phyloP scores from a whole-genome alignment of 257 asterid genomes.

The Scutellaria baicalensis region DNA sequence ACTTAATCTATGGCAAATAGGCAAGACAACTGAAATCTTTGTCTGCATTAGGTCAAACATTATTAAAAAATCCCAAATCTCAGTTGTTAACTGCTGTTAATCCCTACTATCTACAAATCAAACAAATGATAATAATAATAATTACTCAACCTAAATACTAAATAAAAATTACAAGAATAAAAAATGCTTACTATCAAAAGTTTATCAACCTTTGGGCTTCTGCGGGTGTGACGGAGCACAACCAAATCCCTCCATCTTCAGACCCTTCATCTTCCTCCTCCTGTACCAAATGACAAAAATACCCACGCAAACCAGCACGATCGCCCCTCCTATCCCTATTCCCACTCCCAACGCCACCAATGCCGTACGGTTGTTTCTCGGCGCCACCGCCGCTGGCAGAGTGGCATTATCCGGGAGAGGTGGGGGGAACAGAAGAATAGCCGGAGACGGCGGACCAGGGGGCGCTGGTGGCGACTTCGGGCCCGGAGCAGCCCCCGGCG shows the following conservation, averaged over 20 bases:
- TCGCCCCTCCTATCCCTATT: constrained; percentile 75
- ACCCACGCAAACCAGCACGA: constrained; percentile 64
- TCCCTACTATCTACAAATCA: background rate
- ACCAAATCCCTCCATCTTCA: constrained; percentile 27
- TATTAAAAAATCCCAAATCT: background rate
- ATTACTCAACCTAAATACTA: background rate
- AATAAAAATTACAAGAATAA: background rate
- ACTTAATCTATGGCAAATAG: background rate
- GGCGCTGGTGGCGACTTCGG: constrained; percentile 23
- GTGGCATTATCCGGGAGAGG: constrained; percentile 22
- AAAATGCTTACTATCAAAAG: background rate
- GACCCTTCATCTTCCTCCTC: constrained; percentile 52
- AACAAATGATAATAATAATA: background rate
- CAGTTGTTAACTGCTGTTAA: background rate
- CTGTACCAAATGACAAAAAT: constrained; percentile 62
- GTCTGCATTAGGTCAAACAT: constrained; percentile 13
- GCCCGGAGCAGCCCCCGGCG: constrained; percentile 21
- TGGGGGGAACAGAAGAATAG: constrained; percentile 21
- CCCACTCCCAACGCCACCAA: constrained; percentile 75
- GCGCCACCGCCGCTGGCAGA: background rate
- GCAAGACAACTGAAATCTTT: background rate
- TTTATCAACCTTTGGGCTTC: constrained; percentile 45
- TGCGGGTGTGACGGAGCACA: constrained; percentile 18
- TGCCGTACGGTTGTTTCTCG: constrained; percentile 22
- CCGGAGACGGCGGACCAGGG: constrained; percentile 34